These are phyloP conservation scores for Aspergillus fumigatus DNA, from an alignment of 2,329 filamentous ascomycete species.

Conservation along the genomic window DNA sequence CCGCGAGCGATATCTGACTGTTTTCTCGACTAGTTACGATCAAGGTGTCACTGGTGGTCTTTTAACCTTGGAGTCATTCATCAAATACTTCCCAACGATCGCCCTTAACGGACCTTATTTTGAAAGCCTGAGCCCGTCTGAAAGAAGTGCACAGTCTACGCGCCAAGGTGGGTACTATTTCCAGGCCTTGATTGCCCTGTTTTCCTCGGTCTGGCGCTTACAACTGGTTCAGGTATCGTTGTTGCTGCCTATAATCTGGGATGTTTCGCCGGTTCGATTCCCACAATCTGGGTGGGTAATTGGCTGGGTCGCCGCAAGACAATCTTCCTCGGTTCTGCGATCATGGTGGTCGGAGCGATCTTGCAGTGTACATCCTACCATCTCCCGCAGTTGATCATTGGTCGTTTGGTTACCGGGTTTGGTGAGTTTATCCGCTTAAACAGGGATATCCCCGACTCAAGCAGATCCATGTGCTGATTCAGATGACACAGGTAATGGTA, in stretches of 20 bases:
- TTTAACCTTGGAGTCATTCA: constrained; percentile 39
- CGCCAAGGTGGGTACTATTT: constrained; percentile 27
- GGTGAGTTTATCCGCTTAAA: constrained; percentile 27
- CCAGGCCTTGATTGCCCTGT: background rate
- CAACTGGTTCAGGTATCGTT: constrained; percentile 29
- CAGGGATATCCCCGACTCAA: no score
- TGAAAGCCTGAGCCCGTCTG: constrained; percentile 8
- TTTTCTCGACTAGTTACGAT: constrained; percentile 32
- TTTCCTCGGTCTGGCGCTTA: background rate
- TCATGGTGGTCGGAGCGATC: constrained; percentile 48
- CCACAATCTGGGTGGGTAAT: constrained; percentile 50
- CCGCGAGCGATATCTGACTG: background rate
- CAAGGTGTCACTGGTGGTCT: constrained; percentile 44
- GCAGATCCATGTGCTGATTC: background rate
- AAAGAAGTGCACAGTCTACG: constrained; percentile 28
- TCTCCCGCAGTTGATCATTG: constrained; percentile 48
- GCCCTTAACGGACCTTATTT: constrained; percentile 21
- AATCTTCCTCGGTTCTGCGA: constrained; percentile 46
- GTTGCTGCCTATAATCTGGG: constrained; percentile 46
- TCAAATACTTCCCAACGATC: constrained; percentile 40
- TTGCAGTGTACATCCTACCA: constrained; percentile 46
- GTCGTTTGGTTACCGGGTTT: constrained; percentile 49
- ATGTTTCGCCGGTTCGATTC: constrained; percentile 48
- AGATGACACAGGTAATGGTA: constrained; percentile 34
- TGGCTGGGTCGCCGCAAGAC: constrained; percentile 48